These are phyloP conservation scores for Cenchrus fungigraminus DNA, from an alignment of 176 grass and related monocot species.

Conservation along the genomic window DNA sequence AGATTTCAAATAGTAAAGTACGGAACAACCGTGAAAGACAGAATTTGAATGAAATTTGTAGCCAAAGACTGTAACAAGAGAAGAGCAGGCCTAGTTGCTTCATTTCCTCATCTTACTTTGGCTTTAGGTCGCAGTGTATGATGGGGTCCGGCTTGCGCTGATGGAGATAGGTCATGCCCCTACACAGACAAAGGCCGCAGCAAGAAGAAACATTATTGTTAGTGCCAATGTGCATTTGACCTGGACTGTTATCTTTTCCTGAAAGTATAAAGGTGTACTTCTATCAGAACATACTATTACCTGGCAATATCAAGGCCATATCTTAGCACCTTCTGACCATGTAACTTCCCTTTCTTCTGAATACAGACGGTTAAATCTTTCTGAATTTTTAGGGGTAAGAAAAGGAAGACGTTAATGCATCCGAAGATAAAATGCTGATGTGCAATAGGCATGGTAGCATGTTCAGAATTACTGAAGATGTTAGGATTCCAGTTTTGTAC, in stretches of 20 bases:
- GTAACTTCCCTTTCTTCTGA: conserved; percentile 82
- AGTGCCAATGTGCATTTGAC: background rate
- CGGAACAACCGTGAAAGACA: conserved; percentile 31
- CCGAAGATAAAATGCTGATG: background rate
- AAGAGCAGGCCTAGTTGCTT: conserved; percentile 7
- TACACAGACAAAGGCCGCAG: conserved; percentile 41
- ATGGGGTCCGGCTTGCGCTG: conserved; percentile 95
- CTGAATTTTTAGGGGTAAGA: conserved; percentile 35
- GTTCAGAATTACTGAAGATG: background rate
- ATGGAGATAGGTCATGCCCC: conserved; percentile 99
- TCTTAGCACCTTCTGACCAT: conserved; percentile 82
- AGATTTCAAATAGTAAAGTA: conserved; percentile 85
- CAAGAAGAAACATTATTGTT: background rate
- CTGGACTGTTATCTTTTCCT: background rate
- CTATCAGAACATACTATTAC: conserved; percentile 23
- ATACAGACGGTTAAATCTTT: conserved; percentile 74
- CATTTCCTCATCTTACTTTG: conserved; percentile 96
- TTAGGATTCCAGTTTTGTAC: background rate
- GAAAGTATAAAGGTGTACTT: background rate
- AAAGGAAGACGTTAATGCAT: background rate
- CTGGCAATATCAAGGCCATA: conserved; percentile 96
- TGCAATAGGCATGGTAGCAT: background rate
- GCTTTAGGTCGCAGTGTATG: conserved; percentile 94
- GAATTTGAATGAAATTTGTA: conserved; percentile 28
- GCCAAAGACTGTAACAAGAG: background rate